Conservation (phyloP, 805 yeast species). For the Priceomyces castillae region DNA sequence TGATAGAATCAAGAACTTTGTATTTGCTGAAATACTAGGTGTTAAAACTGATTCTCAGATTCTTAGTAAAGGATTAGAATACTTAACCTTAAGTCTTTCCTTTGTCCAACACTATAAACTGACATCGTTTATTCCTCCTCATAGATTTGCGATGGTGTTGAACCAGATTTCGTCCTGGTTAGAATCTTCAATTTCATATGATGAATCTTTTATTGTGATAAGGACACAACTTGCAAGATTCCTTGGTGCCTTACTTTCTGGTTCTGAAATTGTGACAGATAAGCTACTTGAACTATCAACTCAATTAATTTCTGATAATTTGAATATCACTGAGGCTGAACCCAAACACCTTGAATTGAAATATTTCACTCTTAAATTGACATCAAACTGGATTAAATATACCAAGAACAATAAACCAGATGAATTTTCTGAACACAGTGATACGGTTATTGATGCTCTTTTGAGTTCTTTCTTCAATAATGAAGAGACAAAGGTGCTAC, state of each 20-base stretch:
- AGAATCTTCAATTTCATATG: constrained; percentile 61
- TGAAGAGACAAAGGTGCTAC: constrained; percentile 19
- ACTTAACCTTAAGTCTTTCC: constrained; percentile 47
- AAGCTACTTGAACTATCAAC: constrained; percentile 36
- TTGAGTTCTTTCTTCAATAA: constrained; percentile 41
- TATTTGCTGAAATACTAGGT: constrained; percentile 67
- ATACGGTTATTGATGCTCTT: constrained; percentile 40
- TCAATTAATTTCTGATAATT: constrained; percentile 42
- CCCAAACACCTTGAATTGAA: constrained; percentile 43
- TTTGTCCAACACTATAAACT: constrained; percentile 30
- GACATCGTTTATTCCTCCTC: constrained; percentile 54
- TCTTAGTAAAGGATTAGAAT: constrained; percentile 40
- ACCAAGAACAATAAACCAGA: constrained; percentile 13
- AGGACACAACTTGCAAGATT: constrained; percentile 53
- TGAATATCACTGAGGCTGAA: constrained; percentile 40
- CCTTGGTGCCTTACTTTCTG: constrained; percentile 23
- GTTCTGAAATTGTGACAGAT: constrained; percentile 20
- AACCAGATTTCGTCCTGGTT: constrained; percentile 55
- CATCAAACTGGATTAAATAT: constrained; percentile 23
- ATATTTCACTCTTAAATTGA: constrained; percentile 46
- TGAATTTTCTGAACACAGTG: constrained; percentile 30
- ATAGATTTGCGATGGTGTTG: constrained; percentile 62
- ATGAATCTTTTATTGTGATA: constrained; percentile 47
- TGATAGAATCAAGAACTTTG: constrained; percentile 54
- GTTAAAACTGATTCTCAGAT: constrained; percentile 41